These are phyloP conservation scores for Garcia nutans DNA, from an alignment of 345 rosid genomes.

Conservation along the genomic window DNA sequence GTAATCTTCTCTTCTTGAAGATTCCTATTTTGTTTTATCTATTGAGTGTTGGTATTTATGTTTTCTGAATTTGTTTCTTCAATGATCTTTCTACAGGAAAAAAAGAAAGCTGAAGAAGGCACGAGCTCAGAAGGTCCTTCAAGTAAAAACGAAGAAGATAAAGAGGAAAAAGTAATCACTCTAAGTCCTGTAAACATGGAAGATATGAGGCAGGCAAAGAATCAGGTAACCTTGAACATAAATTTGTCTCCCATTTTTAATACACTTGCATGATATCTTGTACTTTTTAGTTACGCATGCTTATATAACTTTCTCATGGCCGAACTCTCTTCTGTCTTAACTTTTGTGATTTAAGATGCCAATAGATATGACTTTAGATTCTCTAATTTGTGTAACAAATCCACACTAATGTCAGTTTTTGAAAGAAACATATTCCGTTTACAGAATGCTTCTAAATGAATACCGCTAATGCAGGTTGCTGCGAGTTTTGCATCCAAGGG, in stretches of 20 bases:
- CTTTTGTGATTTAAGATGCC: neutral
- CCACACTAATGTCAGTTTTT: neutral
- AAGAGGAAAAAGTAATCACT: conserved; percentile 53
- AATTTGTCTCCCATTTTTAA: neutral
- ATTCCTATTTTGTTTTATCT: neutral
- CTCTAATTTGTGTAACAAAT: neutral
- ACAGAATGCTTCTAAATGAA: neutral
- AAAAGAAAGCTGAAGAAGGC: conserved; percentile 58
- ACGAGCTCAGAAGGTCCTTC: conserved; percentile 49
- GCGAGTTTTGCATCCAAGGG: conserved; percentile 90
- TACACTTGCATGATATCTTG: neutral
- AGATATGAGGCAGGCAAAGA: conserved; percentile 89
- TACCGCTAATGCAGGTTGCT: conserved; percentile 55
- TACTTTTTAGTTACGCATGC: neutral
- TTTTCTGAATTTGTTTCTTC: conserved; percentile 5
- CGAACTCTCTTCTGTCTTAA: neutral
- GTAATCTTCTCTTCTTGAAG: conserved; percentile 28
- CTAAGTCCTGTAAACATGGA: conserved; percentile 85
- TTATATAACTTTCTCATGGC: neutral
- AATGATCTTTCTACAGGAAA: conserved; percentile 49
- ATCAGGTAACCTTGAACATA: conserved; percentile 55
- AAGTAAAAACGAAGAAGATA: conserved; percentile 47
- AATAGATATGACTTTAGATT: neutral
- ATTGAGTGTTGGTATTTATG: neutral
- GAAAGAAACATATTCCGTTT: neutral